Conservation (phyloP, 2,329 filamentous ascomycete species). For the Aspergillus novofumigatus region DNA sequence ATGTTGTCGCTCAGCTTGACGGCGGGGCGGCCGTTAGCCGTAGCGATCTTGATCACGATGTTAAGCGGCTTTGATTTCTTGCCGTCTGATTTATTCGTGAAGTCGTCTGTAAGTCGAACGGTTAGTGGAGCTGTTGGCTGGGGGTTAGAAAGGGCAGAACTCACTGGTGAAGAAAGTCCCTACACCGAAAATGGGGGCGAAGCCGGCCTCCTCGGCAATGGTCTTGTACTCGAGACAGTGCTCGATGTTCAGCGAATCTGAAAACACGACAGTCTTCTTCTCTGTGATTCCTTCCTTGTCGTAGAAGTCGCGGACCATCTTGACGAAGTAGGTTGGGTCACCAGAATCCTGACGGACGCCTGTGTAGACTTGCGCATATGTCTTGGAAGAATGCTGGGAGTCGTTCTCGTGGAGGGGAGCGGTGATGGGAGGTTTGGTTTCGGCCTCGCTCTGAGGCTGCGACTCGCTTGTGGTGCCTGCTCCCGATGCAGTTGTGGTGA, state of each 20-base stretch:
- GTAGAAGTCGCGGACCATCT: conserved; percentile 77
- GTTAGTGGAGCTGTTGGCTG: not conserved
- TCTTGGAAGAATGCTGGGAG: conserved; percentile 46
- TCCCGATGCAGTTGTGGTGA: conserved; percentile 37
- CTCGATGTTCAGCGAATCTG: conserved; percentile 89
- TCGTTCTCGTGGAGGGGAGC: conserved; percentile 36
- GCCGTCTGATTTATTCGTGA: conserved; percentile 64
- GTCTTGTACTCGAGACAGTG: conserved; percentile 86
- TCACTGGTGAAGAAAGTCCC: conserved; percentile 87
- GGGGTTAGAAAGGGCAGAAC: conserved; percentile 15
- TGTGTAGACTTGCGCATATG: conserved; percentile 76
- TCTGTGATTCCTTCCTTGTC: conserved; percentile 68
- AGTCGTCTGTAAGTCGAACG: conserved; percentile 61
- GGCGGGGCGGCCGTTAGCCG: conserved; percentile 72
- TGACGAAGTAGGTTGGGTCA: conserved; percentile 74
- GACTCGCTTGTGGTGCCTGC: conserved; percentile 42
- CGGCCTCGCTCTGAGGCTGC: conserved; percentile 33
- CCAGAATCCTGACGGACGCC: conserved; percentile 90
- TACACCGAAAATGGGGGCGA: conserved; percentile 86
- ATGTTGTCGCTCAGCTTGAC: conserved; percentile 92
- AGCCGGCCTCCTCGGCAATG: conserved; percentile 72
- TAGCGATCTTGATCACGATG: conserved; percentile 95
- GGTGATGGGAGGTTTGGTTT: conserved; percentile 42
- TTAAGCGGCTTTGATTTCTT: conserved; percentile 88
- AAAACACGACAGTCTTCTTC: conserved; percentile 89